These are phyloP conservation scores for Pouteria glomerata DNA, from an alignment of 148 eudicot species.

Conservation along the genomic window DNA sequence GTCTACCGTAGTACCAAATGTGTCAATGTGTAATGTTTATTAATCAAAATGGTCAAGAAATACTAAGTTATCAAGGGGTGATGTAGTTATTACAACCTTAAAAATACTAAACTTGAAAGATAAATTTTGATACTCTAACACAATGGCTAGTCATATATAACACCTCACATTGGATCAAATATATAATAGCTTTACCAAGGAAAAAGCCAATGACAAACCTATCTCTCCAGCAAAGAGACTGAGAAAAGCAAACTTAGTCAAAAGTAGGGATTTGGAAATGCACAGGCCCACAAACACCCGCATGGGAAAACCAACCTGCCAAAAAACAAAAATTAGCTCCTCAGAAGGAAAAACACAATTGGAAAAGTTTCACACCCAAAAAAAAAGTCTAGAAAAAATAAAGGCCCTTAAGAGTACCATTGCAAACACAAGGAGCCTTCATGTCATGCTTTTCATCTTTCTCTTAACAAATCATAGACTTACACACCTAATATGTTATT, in stretches of 20 bases:
- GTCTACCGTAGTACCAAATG: no score
- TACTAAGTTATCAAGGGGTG: no score
- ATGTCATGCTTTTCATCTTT: conserved; percentile 60
- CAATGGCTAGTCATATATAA: not conserved
- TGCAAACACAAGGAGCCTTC: conserved; percentile 82
- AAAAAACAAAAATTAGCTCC: not conserved
- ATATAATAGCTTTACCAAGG: not conserved
- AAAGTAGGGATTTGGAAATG: conserved; percentile 10
- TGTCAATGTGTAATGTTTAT: no score
- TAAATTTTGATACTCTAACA: not conserved
- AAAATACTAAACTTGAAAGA: not conserved
- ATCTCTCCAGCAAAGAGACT: not conserved
- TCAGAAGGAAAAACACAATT: conserved; percentile 8
- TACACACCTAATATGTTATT: no score
- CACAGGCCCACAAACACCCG: conserved; percentile 1
- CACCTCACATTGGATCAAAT: not conserved
- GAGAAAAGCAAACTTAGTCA: not conserved
- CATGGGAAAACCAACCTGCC: not conserved
- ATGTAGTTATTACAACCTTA: no score
- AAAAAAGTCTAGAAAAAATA: no score
- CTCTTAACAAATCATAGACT: conserved; percentile 82
- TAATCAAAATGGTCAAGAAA: no score
- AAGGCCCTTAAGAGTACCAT: conserved; percentile 78
- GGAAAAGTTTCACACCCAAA: no score
- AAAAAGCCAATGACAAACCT: not conserved